Conservation (phyloP, 257 asterid genomes). For the Nicotiana undulata region DNA sequence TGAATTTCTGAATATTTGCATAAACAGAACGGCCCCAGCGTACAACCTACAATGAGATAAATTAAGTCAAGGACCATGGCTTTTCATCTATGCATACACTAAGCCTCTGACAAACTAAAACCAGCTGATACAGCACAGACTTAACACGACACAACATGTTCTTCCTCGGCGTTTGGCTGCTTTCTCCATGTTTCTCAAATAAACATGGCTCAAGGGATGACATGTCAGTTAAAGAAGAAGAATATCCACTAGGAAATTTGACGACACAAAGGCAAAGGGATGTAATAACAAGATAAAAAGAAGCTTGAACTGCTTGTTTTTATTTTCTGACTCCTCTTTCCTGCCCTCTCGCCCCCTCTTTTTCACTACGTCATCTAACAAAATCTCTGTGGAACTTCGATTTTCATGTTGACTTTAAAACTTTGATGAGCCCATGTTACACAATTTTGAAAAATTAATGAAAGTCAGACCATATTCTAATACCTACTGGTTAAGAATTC, state of each 20-base stretch:
- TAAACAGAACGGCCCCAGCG: conserved; percentile 99
- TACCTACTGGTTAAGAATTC: neutral
- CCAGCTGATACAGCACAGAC: neutral
- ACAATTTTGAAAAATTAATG: neutral
- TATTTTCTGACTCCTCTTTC: neutral
- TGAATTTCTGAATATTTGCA: conserved; percentile 92
- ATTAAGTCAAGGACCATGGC: neutral
- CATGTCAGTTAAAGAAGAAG: neutral
- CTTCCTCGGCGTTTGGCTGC: neutral
- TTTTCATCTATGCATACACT: neutral
- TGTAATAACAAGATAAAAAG: neutral
- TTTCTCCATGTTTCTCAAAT: neutral
- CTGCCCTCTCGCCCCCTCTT: neutral
- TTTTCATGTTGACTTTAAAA: neutral
- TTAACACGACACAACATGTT: neutral
- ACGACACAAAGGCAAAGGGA: neutral
- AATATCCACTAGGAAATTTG: conserved; percentile 2
- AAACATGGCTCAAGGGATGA: neutral
- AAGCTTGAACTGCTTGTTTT: neutral
- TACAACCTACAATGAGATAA: conserved; percentile 57
- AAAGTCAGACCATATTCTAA: neutral
- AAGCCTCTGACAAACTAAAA: neutral
- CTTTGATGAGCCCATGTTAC: neutral
- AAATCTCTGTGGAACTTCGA: neutral
- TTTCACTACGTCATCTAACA: neutral